Percentiles rank a stretch among this genome's conserved stretches.
These are phyloP conservation scores for Chamaecyparis obtusa DNA, from an alignment of 75 land plant species.

Conservation along the genomic window DNA sequence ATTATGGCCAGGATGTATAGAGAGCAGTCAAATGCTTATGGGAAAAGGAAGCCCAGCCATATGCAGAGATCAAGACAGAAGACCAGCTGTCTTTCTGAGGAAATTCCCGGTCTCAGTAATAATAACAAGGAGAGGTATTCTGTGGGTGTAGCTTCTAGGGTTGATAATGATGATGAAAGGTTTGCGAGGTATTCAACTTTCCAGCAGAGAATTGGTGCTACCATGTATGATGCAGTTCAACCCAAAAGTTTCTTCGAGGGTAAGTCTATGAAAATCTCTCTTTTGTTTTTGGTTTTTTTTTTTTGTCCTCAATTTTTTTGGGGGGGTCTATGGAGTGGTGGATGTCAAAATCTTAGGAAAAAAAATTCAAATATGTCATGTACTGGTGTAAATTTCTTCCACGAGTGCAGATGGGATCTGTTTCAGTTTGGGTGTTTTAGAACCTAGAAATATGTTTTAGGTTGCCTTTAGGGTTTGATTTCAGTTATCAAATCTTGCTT, in stretches of 20 bases:
- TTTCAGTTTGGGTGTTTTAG: neutral
- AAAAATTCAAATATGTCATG: neutral
- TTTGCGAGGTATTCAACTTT: neutral
- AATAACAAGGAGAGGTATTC: neutral
- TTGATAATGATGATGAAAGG: slow-evolving; percentile 6
- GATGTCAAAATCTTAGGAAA: neutral
- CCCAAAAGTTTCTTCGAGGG: slow-evolving; percentile 4
- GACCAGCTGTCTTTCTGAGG: neutral
- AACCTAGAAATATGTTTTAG: neutral
- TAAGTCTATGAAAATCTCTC: neutral
- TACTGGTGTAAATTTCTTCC: neutral
- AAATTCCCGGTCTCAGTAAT: neutral
- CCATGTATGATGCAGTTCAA: slow-evolving; percentile 1
- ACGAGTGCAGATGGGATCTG: neutral
- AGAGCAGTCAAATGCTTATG: slow-evolving; percentile 45
- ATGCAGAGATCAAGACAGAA: slow-evolving; percentile 2
- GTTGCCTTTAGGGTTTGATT: neutral
- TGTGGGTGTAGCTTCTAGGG: slow-evolving; percentile 5
- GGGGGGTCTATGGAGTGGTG: neutral
- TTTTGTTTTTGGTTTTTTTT: neutral
- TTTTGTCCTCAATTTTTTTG: neutral
- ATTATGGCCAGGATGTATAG: slow-evolving; percentile 70
- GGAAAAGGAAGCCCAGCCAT: slow-evolving; percentile 39
- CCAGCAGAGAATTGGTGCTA: neutral
- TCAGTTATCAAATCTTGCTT: neutral